Evolutionary conservation across 2,329 filamentous ascomycete genomes (phyloP).

Genomic region (Aureobasidium sp.): DNA sequence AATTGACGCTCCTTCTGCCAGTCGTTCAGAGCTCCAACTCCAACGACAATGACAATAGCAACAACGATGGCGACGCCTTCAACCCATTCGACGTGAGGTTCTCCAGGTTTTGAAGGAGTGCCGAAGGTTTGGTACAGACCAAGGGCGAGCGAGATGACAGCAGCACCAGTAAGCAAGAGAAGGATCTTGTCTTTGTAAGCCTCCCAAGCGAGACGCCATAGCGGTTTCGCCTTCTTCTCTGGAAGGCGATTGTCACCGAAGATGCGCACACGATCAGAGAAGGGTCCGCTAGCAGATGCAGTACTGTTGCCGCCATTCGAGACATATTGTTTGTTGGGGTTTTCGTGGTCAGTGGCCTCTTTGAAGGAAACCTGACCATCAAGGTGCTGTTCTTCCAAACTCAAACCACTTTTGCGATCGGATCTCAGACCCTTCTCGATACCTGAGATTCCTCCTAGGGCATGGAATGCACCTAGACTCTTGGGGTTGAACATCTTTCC

Average conservation of each 20-base stretch:
- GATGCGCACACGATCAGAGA: constrained; percentile 59
- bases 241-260: constrained; percentile 66
- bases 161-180: constrained; percentile 63
- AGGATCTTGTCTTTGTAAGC: constrained; percentile 77
- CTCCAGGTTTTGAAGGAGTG: constrained; percentile 45
- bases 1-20: constrained; percentile 79
- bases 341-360: constrained; percentile 42
- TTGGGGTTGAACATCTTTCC: constrained; percentile 78
- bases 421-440: constrained; percentile 68
- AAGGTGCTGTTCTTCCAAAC: constrained; percentile 59
- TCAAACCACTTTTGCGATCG: constrained; percentile 58
- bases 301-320: not conserved
- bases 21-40: constrained; percentile 72
- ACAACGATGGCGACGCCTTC: constrained; percentile 74
- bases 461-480: constrained; percentile 65
- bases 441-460: constrained; percentile 64
- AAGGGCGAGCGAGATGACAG: constrained; percentile 65
- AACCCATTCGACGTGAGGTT: constrained; percentile 67
- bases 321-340: constrained; percentile 18
- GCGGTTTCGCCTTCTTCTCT: constrained; percentile 61
- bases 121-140: constrained; percentile 67
- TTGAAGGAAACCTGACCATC: constrained; percentile 63
- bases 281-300: constrained; percentile 30
- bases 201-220: constrained; percentile 69
- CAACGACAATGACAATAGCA: constrained; percentile 67